A percentile compares a stretch with the other conserved stretches of the same genome.
phyloP scores from a whole-genome alignment of 805 yeast species.

The Cyberlindnera petersonii region DNA sequence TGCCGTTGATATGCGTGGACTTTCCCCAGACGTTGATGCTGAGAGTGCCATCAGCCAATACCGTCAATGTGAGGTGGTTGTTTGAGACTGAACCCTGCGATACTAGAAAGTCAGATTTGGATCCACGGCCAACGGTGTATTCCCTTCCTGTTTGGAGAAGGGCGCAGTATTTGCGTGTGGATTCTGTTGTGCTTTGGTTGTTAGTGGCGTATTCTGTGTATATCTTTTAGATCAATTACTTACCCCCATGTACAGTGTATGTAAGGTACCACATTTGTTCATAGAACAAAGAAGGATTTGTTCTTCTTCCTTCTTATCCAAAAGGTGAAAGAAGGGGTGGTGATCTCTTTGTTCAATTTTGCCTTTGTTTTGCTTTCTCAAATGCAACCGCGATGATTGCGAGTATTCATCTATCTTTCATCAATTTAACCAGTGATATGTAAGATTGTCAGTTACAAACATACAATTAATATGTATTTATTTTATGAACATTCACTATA shows the following conservation, averaged over 20 bases:
- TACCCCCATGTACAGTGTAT: background rate
- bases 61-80: background rate
- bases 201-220: background rate
- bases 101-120: background rate
- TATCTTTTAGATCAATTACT: background rate
- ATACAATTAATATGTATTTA: too few species aligned
- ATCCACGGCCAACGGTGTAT: constrained; percentile 1
- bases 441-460: too few species aligned
- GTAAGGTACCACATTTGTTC: background rate
- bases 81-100: background rate
- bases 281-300: background rate
- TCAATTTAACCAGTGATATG: too few species aligned
- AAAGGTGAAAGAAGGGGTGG: too few species aligned
- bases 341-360: too few species aligned
- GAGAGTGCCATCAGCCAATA: background rate
- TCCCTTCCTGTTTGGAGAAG: background rate
- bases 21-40: background rate
- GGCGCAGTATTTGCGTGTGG: background rate
- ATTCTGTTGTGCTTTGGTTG: background rate
- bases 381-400: too few species aligned
- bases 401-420: too few species aligned
- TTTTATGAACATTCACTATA: too few species aligned
- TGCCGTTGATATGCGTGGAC: background rate
- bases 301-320: too few species aligned
- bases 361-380: too few species aligned